Base-by-base conservation (phyloP, 2,329 filamentous ascomycete genomes). In the Karstenula rhodostoma region DNA sequence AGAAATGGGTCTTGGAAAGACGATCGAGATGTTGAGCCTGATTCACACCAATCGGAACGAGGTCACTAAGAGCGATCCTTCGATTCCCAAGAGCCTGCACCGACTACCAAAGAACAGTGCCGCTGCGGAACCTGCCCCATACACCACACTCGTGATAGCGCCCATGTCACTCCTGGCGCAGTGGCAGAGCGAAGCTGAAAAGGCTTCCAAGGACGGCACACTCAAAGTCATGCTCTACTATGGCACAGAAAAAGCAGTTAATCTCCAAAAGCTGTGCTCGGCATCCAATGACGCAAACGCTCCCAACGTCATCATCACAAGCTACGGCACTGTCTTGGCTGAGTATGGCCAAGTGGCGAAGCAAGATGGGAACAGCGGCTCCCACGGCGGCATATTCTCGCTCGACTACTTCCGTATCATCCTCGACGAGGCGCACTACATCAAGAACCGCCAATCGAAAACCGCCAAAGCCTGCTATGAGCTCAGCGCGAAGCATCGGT, bases 1-100 rank as follows among this genome's bases (percentile, higher is more conserved):
- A 75, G 91, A 98, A 78, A 99, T 99, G 95, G 95, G 95, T 49
- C 83, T 99, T 1, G 95, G 95, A 35, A 99, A 99, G 81, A 99
- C 95, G 0, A 98, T 99, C 56, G 94, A 99, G 74, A 98, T 99
- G 93, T 87, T 99, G 63, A 95, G 93, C 78, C 82, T 99, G 52
- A 86, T 99, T 5, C 95, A 99, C 75, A 87, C 92, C 0, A 92
- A 98, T 74, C 88, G 86, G 63, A 89, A 88, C 3, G 83, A 89
- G 23, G 73, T 82, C 29, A 63, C 77, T 17, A 68, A 70, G 19
- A 64, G 73, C 13, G 67, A 76, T 23, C 60, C 67, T 8, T 64
- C 73, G 4, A 85, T 83, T 4, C 82, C 90, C 23, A 88, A 87
- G 64, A 81, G 84, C 47, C 82, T 95, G 5, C 85, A 88, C 7